Base-by-base conservation (phyloP, 1,139 yeast species). In the Pichia sp. region DNA sequence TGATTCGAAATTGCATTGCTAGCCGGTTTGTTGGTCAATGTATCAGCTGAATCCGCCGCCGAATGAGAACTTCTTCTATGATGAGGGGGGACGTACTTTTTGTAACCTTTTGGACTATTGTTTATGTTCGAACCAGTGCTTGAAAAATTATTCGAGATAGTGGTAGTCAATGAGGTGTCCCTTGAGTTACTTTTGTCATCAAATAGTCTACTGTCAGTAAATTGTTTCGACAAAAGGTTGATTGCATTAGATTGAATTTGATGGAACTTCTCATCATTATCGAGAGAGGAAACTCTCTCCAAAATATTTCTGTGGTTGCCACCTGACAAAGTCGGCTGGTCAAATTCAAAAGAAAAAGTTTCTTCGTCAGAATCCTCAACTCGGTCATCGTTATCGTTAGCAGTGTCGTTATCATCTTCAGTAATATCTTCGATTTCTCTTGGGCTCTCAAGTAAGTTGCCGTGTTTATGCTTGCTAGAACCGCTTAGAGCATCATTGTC, bases 31-130 rank as follows among this genome's bases (percentile, higher is more conserved):
- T 56, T 59, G 26, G 22, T 28, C 1, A 42, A 39, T 3, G 37
- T 16, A 18, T 41, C 44, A 6, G 37, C 37, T 7, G 41, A 16
- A 44, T 59, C 60, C 7, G 60, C 62, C 13, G 64, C 59, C 1
- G 65, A 63, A 42, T 63, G 66, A 3, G 68, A 64, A 45, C 65
- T 68, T 54, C 71, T 68, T 58, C 80, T 68, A 52, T 74, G 79
- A 55, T 76, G 80, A 12, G 80, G 80, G 30, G 79, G 79, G 16
- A 76, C 68, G 56, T 76, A 76, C 44, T 69, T 69, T 30, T 61
- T 66, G 48, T 62, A 48, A 3, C 49, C 47, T 10, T 58, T 44
- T 16, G 53, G 45, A 28, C 50, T 49, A 6, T 57, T 49, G 12
- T 62, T 56, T 39, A 59, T 50, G 42, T 59, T 58, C n/a, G 64